phyloP scores from a whole-genome alignment of 345 rosid genomes.

The Litchi chinensis region DNA sequence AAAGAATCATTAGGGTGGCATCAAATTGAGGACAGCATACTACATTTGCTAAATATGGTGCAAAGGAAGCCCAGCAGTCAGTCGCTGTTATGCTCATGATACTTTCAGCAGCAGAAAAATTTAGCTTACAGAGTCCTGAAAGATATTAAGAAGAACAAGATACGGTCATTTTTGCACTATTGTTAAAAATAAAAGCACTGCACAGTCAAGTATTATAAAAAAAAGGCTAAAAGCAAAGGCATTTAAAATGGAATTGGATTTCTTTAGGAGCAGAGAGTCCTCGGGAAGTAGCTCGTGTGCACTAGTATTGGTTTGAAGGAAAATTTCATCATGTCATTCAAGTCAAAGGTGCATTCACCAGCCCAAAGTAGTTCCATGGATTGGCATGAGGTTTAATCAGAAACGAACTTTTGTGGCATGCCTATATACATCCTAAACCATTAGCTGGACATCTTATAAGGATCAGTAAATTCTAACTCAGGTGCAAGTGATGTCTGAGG shows the following conservation, averaged over 20 bases:
- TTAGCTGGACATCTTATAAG: background rate
- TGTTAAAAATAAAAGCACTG: background rate
- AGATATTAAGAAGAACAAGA: slow-evolving; percentile 18
- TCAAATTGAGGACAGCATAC: slow-evolving; percentile 67
- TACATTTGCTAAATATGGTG: slow-evolving; percentile 58
- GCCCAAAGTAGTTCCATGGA: background rate
- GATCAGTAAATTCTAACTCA: background rate
- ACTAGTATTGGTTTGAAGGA: background rate
- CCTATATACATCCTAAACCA: background rate
- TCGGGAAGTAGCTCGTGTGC: background rate
- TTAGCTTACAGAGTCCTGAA: slow-evolving; percentile 50
- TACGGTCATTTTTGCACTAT: background rate
- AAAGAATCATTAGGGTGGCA: slow-evolving; percentile 53
- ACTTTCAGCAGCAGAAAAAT: slow-evolving; percentile 48
- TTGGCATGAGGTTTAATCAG: background rate
- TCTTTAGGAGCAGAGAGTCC: background rate
- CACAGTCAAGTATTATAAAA: background rate
- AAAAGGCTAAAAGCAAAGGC: background rate
- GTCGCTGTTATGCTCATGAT: slow-evolving; percentile 47
- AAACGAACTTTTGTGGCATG: background rate
- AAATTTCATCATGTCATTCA: background rate
- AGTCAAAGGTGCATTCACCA: background rate
- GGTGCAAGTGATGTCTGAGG: background rate
- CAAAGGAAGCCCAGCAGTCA: slow-evolving; percentile 55
- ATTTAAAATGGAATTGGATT: slow-evolving; percentile 6